Base-by-base conservation (phyloP, 176 grass and related monocot genomes). In the Lolium multiflorum region DNA sequence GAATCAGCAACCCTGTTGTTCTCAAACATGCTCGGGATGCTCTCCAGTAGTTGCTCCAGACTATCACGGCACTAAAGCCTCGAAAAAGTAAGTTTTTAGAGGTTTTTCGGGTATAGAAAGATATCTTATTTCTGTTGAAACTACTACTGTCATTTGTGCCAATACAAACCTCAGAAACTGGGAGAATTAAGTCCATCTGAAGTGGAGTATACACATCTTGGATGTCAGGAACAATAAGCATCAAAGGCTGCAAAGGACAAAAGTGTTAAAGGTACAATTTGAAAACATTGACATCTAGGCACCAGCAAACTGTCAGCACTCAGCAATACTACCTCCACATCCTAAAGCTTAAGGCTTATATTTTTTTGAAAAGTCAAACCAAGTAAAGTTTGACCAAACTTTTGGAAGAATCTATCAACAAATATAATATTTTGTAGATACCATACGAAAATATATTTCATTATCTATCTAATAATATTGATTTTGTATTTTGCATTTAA, bases 121-220 rank as follows among this genome's bases (percentile, higher is more conserved):
- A 78, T 81, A 77, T 76, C 61, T 76, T 78, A 18, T 69, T 88
- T 83, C 41, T 71, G 21, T 57, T 50, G 9, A 88, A 63, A n/a
- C n/a, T 64, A 56, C 72, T 24, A 52, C 63, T 77, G 24, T 48
- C 64, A 67, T 43, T 56, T 25, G 10, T 39, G 82, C 63, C 49
- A 82, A 83, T 31, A 67, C 89, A 92, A 89, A 94, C 94, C 94
- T 94, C 92, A 3, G 88, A 78, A 87, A 97, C 65, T 77, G 75
- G 92, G 85, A 97, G 90, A 83, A 94, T 92, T 67, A 97, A 21
- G 77, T 97, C 88, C 13, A 90, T 89, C 64, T 94, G 92, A 74
- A 97, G 88, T 47, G 94, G 92, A 51, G 92, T 94, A 73, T 97
- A 97, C 62, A 97, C 94, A 91, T 94, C 92, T 87, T 97, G 83